Conservation (phyloP, 768 basidiomycete genomes). For the Boletus rufocinnamomeus region DNA sequence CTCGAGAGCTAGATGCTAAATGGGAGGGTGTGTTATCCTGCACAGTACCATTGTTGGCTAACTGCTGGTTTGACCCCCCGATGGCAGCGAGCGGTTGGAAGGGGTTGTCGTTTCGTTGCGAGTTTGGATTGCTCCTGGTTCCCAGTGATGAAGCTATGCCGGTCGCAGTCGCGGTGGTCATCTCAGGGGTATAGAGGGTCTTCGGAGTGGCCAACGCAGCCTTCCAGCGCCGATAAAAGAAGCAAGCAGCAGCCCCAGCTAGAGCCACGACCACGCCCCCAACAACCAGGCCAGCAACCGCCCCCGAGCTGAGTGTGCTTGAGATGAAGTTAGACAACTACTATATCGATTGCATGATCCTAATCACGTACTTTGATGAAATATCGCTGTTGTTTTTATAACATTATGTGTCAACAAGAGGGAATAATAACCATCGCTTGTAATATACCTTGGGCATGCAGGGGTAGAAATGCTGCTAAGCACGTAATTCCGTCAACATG, state of each 20-base stretch:
- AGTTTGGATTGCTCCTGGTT: slow-evolving; percentile 1
- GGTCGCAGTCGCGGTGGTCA: slow-evolving; percentile 1
- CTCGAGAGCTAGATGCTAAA: neutral
- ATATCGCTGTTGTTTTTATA: neutral
- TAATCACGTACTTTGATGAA: slow-evolving; percentile 17
- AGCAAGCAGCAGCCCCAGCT: slow-evolving; percentile 13
- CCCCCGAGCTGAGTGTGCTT: slow-evolving; percentile 26
- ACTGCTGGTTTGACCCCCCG: neutral
- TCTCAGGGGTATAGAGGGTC: slow-evolving; percentile 6
- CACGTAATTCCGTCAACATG: neutral
- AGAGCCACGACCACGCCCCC: slow-evolving; percentile 17
- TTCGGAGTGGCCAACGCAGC: slow-evolving; percentile 1
- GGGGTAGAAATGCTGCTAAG: neutral
- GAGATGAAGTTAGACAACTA: slow-evolving; percentile 3
- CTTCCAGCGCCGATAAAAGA: slow-evolving; percentile 31
- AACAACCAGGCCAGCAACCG: slow-evolving; percentile 26
- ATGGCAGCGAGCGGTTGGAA: neutral
- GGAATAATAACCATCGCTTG: neutral
- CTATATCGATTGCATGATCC: neutral
- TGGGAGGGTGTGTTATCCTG: neutral
- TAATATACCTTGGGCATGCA: slow-evolving; percentile 10
- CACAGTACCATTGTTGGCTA: neutral
- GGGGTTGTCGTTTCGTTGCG: neutral
- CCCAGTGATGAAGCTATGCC: slow-evolving; percentile 15
- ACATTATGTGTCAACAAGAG: neutral